A percentile compares a stretch with the other conserved stretches of the same genome.
These are phyloP conservation scores for Rhododendron kiyosumense DNA, from an alignment of 148 eudicot species.

Conservation along the genomic window DNA sequence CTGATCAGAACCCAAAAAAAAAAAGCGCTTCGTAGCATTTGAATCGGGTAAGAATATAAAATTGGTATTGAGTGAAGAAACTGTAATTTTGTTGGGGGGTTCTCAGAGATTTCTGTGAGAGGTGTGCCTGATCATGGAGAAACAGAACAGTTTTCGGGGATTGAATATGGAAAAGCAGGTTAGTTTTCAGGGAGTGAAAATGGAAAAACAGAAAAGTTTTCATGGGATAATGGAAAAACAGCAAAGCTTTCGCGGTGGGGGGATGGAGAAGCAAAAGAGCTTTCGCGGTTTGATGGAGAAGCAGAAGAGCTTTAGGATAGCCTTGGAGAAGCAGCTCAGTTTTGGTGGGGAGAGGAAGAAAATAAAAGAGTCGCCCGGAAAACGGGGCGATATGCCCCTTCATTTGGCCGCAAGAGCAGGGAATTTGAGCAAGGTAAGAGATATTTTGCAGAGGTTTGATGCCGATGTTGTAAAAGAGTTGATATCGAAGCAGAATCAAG, in stretches of 20 bases:
- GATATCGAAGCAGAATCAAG: slow-evolving; percentile 71
- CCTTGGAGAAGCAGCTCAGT: slow-evolving; percentile 52
- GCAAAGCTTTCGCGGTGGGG: slow-evolving; percentile 38
- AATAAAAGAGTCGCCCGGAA: slow-evolving; percentile 82
- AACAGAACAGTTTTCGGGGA: slow-evolving; percentile 16
- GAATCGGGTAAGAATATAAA: background rate
- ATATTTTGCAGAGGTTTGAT: slow-evolving; percentile 52
- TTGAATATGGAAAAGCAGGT: slow-evolving; percentile 21
- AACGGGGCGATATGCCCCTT: slow-evolving; percentile 76
- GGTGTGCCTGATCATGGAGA: slow-evolving; percentile 1
- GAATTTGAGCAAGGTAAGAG: slow-evolving; percentile 60
- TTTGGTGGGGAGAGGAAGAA: slow-evolving; percentile 71
- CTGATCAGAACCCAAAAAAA: background rate
- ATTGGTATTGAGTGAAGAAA: background rate
- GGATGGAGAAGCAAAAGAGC: slow-evolving; percentile 43
- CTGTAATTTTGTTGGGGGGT: background rate
- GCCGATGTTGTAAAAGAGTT: slow-evolving; percentile 40
- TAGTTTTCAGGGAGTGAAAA: slow-evolving; percentile 19
- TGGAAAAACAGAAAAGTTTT: slow-evolving; percentile 36
- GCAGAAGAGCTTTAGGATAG: slow-evolving; percentile 52
- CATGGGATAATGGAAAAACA: slow-evolving; percentile 45
- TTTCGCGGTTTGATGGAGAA: slow-evolving; percentile 57
- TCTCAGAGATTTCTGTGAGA: background rate
- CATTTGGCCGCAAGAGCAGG: slow-evolving; percentile 88
- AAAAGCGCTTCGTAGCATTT: background rate